Conservation (phyloP, 2,329 filamentous ascomycete species). For the Xylaria sp. region DNA sequence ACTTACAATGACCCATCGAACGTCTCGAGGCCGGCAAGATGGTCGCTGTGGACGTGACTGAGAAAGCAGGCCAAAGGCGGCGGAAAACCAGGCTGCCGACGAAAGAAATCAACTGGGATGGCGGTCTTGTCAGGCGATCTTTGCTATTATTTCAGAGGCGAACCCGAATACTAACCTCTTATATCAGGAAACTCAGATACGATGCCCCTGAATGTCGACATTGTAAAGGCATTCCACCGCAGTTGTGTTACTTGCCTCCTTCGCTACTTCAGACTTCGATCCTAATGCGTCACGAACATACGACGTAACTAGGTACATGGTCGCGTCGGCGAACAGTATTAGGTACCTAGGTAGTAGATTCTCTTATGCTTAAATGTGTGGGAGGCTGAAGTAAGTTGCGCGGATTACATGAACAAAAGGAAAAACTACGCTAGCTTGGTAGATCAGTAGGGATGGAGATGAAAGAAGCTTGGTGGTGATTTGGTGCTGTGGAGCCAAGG, state of each 20-base stretch:
- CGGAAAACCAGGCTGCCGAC: slow-evolving; percentile 60
- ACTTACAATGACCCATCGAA: slow-evolving; percentile 78
- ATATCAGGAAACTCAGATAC: slow-evolving; percentile 84
- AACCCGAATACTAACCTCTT: slow-evolving; percentile 60
- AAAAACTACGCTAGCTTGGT: not conserved
- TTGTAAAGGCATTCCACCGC: slow-evolving; percentile 51
- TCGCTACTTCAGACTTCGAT: not conserved
- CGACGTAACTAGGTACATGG: not conserved
- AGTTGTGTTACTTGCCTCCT: not conserved
- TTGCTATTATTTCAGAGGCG: slow-evolving; percentile 15
- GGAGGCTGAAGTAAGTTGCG: not conserved
- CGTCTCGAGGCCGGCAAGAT: slow-evolving; percentile 82
- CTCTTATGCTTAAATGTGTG: not conserved
- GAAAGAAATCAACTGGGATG: slow-evolving; percentile 81
- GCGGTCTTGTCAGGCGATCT: not conserved
- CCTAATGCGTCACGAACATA: not conserved
- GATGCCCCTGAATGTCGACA: slow-evolving; percentile 83
- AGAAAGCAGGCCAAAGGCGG: slow-evolving; percentile 86
- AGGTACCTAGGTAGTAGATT: not conserved
- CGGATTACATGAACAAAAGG: not conserved
- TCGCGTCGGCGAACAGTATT: not conserved
- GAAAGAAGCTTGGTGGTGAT: not conserved
- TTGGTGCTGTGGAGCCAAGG: too few relatives aligned
- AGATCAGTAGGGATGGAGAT: not conserved
- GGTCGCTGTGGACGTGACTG: slow-evolving; percentile 92